These are phyloP conservation scores for Pseudopyrenochaeta lycopersici DNA, from an alignment of 2,329 filamentous ascomycete genomes.

Conservation along the genomic window DNA sequence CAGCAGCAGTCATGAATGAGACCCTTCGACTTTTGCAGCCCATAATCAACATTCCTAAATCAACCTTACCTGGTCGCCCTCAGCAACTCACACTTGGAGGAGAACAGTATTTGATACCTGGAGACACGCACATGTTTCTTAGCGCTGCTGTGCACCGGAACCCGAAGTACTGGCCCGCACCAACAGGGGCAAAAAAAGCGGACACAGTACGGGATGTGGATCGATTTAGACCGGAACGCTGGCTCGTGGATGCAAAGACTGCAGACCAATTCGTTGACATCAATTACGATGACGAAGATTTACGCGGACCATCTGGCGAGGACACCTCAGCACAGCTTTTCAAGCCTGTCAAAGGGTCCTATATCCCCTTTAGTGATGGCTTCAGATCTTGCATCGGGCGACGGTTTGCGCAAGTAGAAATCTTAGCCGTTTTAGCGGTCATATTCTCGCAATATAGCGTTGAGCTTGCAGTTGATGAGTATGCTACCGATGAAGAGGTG, in stretches of 20 bases:
- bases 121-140: slow-evolving; percentile 64
- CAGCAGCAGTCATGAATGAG: slow-evolving; percentile 81
- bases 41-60: slow-evolving; percentile 77
- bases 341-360: slow-evolving; percentile 58
- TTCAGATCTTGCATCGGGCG: slow-evolving; percentile 64
- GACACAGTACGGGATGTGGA: slow-evolving; percentile 63
- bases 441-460: slow-evolving; percentile 69
- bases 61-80: slow-evolving; percentile 51
- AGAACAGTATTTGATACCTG: slow-evolving; percentile 66
- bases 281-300: slow-evolving; percentile 60
- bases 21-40: slow-evolving; percentile 77
- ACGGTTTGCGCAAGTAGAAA: slow-evolving; percentile 66
- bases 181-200: slow-evolving; percentile 32
- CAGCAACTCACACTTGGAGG: slow-evolving; percentile 70
- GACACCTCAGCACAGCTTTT: slow-evolving; percentile 70
- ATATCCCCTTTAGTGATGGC: slow-evolving; percentile 65
- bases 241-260: slow-evolving; percentile 61
- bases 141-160: slow-evolving; percentile 68
- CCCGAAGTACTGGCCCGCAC: slow-evolving; percentile 74
- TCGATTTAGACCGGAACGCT: slow-evolving; percentile 76
- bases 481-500: slow-evolving; percentile 53
- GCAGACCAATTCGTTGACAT: slow-evolving; percentile 45
- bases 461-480: slow-evolving; percentile 71
- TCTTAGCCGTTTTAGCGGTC: slow-evolving; percentile 62
- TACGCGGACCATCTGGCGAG: slow-evolving; percentile 67